These are phyloP conservation scores for Fusarium transvaalense DNA, from an alignment of 2,329 filamentous ascomycete genomes.

Conservation along the genomic window DNA sequence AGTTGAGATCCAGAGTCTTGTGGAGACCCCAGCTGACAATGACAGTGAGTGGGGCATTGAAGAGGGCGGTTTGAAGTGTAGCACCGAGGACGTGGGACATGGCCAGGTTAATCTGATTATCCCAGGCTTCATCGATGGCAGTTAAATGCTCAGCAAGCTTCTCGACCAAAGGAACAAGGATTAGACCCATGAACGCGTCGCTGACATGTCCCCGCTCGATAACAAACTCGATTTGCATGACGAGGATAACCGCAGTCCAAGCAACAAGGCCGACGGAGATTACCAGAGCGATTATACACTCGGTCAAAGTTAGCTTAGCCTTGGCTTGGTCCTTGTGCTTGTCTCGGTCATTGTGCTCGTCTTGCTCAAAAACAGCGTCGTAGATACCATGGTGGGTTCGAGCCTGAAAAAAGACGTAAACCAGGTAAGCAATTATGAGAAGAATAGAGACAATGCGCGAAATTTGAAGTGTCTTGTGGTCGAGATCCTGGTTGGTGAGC, in stretches of 20 bases:
- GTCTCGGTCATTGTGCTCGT: slow-evolving; percentile 77
- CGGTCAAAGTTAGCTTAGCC: slow-evolving; percentile 79
- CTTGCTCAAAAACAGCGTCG: slow-evolving; percentile 77
- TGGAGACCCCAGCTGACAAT: slow-evolving; percentile 84
- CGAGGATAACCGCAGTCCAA: slow-evolving; percentile 79
- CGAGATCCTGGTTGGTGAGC: slow-evolving; percentile 57
- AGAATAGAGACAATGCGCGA: slow-evolving; percentile 79
- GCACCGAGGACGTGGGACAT: slow-evolving; percentile 87
- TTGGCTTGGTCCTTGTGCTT: slow-evolving; percentile 70
- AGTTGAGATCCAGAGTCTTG: slow-evolving; percentile 81
- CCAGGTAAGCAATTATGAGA: slow-evolving; percentile 75
- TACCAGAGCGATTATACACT: slow-evolving; percentile 74
- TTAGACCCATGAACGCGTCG: slow-evolving; percentile 74
- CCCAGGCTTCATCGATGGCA: slow-evolving; percentile 86
- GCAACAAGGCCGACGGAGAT: slow-evolving; percentile 77
- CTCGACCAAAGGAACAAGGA: slow-evolving; percentile 84
- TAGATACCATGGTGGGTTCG: slow-evolving; percentile 82
- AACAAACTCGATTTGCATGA: slow-evolving; percentile 76
- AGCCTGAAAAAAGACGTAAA: slow-evolving; percentile 80
- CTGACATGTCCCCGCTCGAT: slow-evolving; percentile 61
- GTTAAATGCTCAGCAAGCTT: slow-evolving; percentile 89
- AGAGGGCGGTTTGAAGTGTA: slow-evolving; percentile 88
- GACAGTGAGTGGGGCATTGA: slow-evolving; percentile 87
- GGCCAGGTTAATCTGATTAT: slow-evolving; percentile 86
- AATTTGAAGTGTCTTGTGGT: slow-evolving; percentile 69